Conservation (phyloP, 1,284 basidiomycete species). For the Ceratobasidium sp. region DNA sequence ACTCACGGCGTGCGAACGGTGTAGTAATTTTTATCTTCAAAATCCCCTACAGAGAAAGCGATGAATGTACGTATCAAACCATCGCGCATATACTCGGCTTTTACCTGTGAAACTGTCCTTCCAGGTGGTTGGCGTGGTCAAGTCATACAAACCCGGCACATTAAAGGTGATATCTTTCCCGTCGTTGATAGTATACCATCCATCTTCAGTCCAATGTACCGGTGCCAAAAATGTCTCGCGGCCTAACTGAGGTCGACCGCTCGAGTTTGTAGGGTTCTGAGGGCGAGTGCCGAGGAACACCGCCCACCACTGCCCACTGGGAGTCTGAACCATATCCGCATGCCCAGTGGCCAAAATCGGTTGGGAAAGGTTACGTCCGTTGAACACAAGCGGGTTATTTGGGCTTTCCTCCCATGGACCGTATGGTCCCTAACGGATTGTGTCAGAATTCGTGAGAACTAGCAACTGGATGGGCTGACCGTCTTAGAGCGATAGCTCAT, state of each 20-base stretch:
- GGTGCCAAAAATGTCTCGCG: slow-evolving; percentile 48
- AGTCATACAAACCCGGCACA: slow-evolving; percentile 47
- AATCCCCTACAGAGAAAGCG: neutral
- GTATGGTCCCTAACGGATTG: slow-evolving; percentile 11
- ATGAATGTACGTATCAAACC: too few species aligned
- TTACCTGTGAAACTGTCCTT: slow-evolving; percentile 45
- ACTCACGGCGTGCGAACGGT: slow-evolving; percentile 46
- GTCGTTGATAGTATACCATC: slow-evolving; percentile 46
- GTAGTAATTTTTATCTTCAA: slow-evolving; percentile 46
- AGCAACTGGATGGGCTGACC: neutral
- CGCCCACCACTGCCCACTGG: slow-evolving; percentile 47
- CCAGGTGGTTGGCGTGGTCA: slow-evolving; percentile 41
- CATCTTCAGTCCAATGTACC: slow-evolving; percentile 45
- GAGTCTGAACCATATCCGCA: slow-evolving; percentile 47
- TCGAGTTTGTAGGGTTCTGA: slow-evolving; percentile 44
- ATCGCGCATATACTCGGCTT: neutral
- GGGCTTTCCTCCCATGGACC: slow-evolving; percentile 47
- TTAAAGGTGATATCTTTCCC: slow-evolving; percentile 47
- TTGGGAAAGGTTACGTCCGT: slow-evolving; percentile 45
- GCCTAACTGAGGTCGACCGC: slow-evolving; percentile 43
- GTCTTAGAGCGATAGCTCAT: slow-evolving; percentile 44
- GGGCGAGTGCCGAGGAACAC: slow-evolving; percentile 48
- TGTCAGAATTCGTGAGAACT: neutral
- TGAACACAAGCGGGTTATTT: slow-evolving; percentile 47
- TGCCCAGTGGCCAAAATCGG: slow-evolving; percentile 47